phyloP scores from a whole-genome alignment of 2,329 filamentous ascomycete genomes.

The Aspergillus caelatus region DNA sequence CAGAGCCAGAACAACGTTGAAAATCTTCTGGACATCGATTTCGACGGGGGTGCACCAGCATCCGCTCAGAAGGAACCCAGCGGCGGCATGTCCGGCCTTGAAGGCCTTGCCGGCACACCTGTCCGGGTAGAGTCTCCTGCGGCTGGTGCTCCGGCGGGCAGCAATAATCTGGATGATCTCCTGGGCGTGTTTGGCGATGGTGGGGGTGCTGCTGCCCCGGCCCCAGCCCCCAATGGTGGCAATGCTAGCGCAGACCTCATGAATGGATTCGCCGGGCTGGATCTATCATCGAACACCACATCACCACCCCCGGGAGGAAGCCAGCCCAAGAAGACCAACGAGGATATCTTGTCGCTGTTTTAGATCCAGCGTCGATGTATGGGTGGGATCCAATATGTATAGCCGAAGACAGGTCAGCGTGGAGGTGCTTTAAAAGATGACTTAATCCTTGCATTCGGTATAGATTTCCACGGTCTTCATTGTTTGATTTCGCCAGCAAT shows the following conservation, averaged over 20 bases:
- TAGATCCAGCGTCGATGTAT: constrained; percentile 28
- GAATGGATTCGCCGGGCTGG: constrained; percentile 82
- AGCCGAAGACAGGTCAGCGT: neutral
- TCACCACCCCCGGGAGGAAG: constrained; percentile 27
- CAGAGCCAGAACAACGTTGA: constrained; percentile 77
- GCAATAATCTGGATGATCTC: constrained; percentile 77
- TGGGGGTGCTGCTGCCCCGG: constrained; percentile 38
- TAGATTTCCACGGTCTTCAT: constrained; percentile 6
- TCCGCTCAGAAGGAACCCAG: constrained; percentile 69
- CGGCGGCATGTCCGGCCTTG: constrained; percentile 66
- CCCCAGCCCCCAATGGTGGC: constrained; percentile 30
- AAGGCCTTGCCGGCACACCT: constrained; percentile 60
- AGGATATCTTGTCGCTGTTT: constrained; percentile 60
- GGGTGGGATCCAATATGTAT: neutral
- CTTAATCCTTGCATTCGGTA: constrained; percentile 3
- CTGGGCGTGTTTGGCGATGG: constrained; percentile 68
- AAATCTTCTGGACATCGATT: constrained; percentile 94
- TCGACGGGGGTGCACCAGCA: constrained; percentile 91
- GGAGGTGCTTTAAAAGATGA: neutral
- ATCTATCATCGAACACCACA: constrained; percentile 61
- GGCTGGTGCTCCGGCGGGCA: constrained; percentile 36
- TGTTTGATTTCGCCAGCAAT: neutral
- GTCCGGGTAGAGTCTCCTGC: constrained; percentile 52
- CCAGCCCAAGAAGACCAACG: constrained; percentile 54
- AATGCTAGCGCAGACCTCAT: constrained; percentile 60